Conservation (phyloP, 2,329 filamentous ascomycete genomes). For the Phialophora verrucosa region DNA sequence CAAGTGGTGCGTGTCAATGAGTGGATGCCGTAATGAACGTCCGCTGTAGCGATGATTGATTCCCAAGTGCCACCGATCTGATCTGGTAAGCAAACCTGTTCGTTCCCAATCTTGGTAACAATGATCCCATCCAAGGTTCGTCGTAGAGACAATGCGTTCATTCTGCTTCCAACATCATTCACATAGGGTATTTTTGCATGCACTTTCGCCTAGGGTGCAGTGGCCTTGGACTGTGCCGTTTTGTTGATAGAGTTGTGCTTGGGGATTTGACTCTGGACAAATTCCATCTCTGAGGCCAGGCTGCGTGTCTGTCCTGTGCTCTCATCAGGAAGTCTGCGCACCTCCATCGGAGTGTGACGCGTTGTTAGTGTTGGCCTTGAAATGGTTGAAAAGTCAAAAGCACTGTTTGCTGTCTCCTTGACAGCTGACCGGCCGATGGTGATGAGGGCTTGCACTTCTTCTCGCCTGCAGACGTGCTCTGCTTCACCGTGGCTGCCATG, state of each 20-base stretch:
- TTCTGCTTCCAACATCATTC: constrained; percentile 2
- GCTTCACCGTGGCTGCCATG: background rate
- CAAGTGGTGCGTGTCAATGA: background rate
- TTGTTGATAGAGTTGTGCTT: background rate
- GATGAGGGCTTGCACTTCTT: background rate
- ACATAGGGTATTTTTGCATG: constrained; percentile 7
- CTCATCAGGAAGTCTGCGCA: background rate
- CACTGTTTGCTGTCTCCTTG: background rate
- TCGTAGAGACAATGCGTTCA: background rate
- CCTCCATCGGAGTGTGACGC: background rate
- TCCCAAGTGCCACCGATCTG: background rate
- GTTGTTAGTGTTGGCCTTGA: background rate
- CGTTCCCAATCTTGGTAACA: background rate
- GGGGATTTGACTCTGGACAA: background rate
- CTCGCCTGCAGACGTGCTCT: background rate
- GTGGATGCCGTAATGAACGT: constrained; percentile 1
- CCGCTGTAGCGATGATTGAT: background rate
- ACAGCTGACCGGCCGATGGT: background rate
- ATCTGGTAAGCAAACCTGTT: background rate
- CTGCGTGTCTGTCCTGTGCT: background rate
- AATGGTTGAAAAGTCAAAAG: background rate
- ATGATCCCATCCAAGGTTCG: constrained; percentile 5
- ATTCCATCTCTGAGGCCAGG: background rate
- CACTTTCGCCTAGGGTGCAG: background rate
- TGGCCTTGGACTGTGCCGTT: background rate